Base-by-base conservation (phyloP, 306 rosid species). In the Prunus mongolica region DNA sequence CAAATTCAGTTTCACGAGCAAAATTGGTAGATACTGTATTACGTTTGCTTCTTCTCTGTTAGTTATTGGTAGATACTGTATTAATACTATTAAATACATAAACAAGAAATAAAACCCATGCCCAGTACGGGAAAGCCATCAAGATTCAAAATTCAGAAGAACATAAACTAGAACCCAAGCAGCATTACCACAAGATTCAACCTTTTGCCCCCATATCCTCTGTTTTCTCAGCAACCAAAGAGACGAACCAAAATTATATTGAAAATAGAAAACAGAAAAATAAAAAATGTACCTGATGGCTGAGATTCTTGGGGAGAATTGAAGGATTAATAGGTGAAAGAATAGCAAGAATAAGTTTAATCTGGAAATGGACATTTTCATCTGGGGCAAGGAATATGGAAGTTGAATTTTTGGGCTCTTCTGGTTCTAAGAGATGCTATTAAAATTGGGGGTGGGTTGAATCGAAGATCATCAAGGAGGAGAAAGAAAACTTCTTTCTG, bases 241-340 rank as follows among this genome's bases (percentile, higher is more conserved):
- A 41, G 38, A 28, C 19, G 1, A 62, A 14, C 28, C n/a, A 54
- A 60, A 3, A 41, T n/a, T 12, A 55, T 58, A 27, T 3, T 6
- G 6, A 13, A 55, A n/a, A 25, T 0, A 16, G 27, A 45, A 32
- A 67, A 45, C 9, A 38, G 44, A 38, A 38, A 38, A 52, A 34
- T 5, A 22, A 16, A 11, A 58, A 1, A 16, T 1, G 22, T 24
- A 72, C 84, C 87, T 83, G 81, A 83, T 76, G 57, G 84, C 87
- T 28, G 74, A 61, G 49, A 66, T 68, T 80, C 52, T 67, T 2
- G 60, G 50, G 7, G 73, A 54, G 65, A 83, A 72, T 54, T 67
- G 80, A 67, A 76, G 52, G 73, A 83, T 19, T 19, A 83, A 72
- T 4, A 83, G 49, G 22, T 72, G 50, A 20, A 61, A 49, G 20